These are phyloP conservation scores for Fusarium pilosicola DNA, from an alignment of 2,329 filamentous ascomycete genomes.

Conservation along the genomic window DNA sequence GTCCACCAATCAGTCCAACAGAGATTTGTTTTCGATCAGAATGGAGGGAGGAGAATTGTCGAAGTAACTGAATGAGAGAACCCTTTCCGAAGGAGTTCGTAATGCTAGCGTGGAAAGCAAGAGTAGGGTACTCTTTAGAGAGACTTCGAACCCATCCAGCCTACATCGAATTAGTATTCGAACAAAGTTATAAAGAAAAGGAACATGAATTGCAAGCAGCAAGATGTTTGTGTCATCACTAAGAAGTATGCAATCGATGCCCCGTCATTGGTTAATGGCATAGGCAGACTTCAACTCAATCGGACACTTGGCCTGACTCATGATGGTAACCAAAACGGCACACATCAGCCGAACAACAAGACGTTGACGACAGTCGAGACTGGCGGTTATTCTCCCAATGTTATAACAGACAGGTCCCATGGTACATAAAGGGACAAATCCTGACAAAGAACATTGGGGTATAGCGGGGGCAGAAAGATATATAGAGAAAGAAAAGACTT, in stretches of 20 bases:
- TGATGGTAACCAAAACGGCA: conserved; percentile 90
- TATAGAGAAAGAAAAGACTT: conserved; percentile 63
- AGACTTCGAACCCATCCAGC: conserved; percentile 91
- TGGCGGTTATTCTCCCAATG: conserved; percentile 90
- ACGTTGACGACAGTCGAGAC: conserved; percentile 50
- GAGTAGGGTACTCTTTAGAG: conserved; percentile 90
- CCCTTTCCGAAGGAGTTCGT: conserved; percentile 98
- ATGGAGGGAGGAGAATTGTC: conserved; percentile 92
- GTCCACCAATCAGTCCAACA: conserved; percentile 80
- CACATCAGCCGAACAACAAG: conserved; percentile 69
- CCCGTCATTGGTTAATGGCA: conserved; percentile 55
- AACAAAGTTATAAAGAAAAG: conserved; percentile 25
- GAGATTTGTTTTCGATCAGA: conserved; percentile 93
- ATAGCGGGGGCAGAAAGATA: conserved; percentile 46
- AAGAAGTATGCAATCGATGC: conserved; percentile 87
- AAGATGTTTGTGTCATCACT: conserved; percentile 92
- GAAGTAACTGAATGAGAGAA: conserved; percentile 87
- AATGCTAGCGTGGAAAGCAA: conserved; percentile 93
- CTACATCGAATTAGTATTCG: conserved; percentile 59
- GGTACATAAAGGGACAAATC: conserved; percentile 77
- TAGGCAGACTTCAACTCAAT: conserved; percentile 94
- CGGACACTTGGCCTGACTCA: conserved; percentile 84
- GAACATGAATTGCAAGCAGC: conserved; percentile 2
- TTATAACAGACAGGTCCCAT: conserved; percentile 97
- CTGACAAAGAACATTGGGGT: conserved; percentile 82